Base-by-base conservation (phyloP, 1,284 basidiomycete genomes). In the Heterobasidion parviporum region DNA sequence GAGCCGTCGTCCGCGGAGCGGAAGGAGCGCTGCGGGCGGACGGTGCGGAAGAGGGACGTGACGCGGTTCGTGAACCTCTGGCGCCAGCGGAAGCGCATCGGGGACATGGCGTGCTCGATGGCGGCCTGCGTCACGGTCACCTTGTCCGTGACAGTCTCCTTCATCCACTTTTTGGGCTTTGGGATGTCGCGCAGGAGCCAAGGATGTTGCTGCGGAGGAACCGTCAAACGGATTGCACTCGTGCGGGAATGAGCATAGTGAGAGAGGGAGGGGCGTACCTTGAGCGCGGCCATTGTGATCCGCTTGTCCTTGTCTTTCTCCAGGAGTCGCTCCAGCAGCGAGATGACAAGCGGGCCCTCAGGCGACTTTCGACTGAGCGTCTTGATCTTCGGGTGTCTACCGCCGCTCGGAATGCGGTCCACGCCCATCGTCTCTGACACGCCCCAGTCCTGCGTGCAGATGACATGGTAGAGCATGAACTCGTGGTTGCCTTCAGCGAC, bases 211-310 rank as follows among this genome's bases (percentile, higher is more conserved):
- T 86, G 72, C 6, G n/a, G 34, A 10, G 7, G 34, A 14, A 15
- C 3, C 56, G 47, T 59, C 18, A 32, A 47, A 32, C 14, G 51
- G 38, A 8, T 1, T 50, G 49, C 34, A 36, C 52, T 63, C 47
- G 59, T 60, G 54, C 56, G 53, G 54, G 38, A 54, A 55, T 54
- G 43, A 51, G 54, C 54, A 56, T 52, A 60, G 46, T 55, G 55
- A 54, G 48, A 41, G 57, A 54, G 53, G 44, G 35, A 36, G 14
- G 33, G 48, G 68, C 81, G 64, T 65, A 94, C 92, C 82, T 97
- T 98, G 62, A 95, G 85, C 62, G 90, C 79, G 44, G 87, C 83
- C 44, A 98, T 78, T 33, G 84, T 89, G 56, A 96, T 92, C 53
- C 96, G 82, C 68, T 82, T 82, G 15, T 69, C 70, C 5, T 83